These are phyloP conservation scores for Cladophialophora yegresii DNA, from an alignment of 2,329 filamentous ascomycete genomes.

Conservation along the genomic window DNA sequence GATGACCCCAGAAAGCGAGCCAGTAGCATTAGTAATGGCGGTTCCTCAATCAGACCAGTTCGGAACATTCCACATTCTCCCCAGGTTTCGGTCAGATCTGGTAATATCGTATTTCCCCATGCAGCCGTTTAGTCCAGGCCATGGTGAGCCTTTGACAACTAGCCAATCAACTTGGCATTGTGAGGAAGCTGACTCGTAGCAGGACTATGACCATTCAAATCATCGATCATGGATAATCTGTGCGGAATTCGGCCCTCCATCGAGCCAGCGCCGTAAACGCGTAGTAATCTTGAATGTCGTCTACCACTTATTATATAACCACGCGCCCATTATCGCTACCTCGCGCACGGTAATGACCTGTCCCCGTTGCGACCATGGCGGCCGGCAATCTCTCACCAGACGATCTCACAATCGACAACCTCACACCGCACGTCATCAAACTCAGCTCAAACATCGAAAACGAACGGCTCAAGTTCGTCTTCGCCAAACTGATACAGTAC, in stretches of 20 bases:
- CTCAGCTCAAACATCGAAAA: constrained; percentile 13
- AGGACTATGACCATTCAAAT: background rate
- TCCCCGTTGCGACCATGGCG: background rate
- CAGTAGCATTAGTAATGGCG: background rate
- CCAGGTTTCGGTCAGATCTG: background rate
- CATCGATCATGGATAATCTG: background rate
- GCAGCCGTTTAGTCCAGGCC: background rate
- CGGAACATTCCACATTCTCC: constrained; percentile 11
- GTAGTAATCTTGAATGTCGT: background rate
- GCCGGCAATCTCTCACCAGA: constrained; percentile 5
- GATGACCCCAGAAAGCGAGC: constrained; percentile 1
- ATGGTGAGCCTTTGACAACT: background rate
- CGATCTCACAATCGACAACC: constrained; percentile 15
- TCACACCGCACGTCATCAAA: constrained; percentile 20
- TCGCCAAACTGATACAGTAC: constrained; percentile 17
- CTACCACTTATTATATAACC: background rate
- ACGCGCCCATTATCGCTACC: background rate
- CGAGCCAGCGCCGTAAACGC: background rate
- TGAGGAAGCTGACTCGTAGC: background rate
- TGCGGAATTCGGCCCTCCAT: background rate
- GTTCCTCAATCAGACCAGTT: background rate
- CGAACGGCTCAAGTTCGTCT: constrained; percentile 14
- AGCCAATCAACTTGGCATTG: background rate
- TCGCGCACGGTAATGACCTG: background rate
- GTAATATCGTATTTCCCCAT: constrained; percentile 11